Evolutionary conservation across 495 filamentous ascomycete species (phyloP).

Genomic region (Aspergillus ellipticus): DNA sequence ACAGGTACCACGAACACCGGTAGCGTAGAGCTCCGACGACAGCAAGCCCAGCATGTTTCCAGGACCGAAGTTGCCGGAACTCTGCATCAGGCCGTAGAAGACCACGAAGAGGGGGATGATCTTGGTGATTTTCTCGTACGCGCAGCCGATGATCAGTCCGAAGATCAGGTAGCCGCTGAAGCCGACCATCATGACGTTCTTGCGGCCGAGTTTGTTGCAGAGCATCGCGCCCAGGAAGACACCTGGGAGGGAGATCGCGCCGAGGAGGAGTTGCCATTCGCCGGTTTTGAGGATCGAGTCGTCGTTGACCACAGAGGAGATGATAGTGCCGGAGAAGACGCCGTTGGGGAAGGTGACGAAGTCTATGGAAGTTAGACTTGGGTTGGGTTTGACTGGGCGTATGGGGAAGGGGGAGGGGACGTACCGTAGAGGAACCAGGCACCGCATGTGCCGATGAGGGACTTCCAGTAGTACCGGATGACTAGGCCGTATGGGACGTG

Average conservation of each 20-base stretch:
- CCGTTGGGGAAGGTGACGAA: slow-evolving; percentile 4
- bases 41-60: background rate
- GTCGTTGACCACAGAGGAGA: background rate
- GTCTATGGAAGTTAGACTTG: background rate
- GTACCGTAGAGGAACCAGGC: slow-evolving; percentile 3
- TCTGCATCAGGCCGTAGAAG: slow-evolving; percentile 3
- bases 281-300: background rate
- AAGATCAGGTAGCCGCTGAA: slow-evolving; percentile 1
- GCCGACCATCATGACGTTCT: slow-evolving; percentile 1
- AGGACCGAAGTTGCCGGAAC: background rate
- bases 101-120: background rate
- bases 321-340: slow-evolving; percentile 1
- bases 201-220: background rate
- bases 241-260: background rate
- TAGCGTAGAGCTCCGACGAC: background rate
- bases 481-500: background rate
- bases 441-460: background rate
- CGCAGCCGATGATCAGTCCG: slow-evolving; percentile 1
- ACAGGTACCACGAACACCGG: background rate
- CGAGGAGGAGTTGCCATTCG: slow-evolving; percentile 1
- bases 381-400: background rate
- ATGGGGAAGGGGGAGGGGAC: background rate
- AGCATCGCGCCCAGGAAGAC: background rate
- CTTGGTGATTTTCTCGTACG: slow-evolving; percentile 1
- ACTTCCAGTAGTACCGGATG: background rate